Evolutionary conservation across 495 filamentous ascomycete genomes (phyloP).

Genomic region (Geoglossum glabrum): DNA sequence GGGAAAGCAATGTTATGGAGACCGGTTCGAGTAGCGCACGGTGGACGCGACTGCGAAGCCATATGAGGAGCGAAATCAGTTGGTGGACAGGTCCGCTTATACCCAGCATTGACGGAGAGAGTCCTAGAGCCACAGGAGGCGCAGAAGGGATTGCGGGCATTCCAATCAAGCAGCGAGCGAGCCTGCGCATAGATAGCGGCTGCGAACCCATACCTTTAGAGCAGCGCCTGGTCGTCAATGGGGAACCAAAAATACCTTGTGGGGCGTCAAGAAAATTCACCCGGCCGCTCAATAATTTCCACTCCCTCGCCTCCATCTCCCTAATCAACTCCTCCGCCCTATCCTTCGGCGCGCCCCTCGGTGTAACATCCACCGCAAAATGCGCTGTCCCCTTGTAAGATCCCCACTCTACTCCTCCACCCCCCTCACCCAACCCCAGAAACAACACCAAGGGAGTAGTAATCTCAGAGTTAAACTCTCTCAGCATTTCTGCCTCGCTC

Average conservation of each 20-base stretch:
- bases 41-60: constrained; percentile 28
- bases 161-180: constrained; percentile 85
- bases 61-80: constrained; percentile 34
- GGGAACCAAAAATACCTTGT: constrained; percentile 30
- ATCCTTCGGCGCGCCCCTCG: constrained; percentile 34
- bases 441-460: constrained; percentile 58
- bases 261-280: constrained; percentile 36
- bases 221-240: constrained; percentile 4
- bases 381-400: constrained; percentile 55
- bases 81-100: constrained; percentile 76
- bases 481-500: constrained; percentile 52
- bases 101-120: constrained; percentile 69
- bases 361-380: constrained; percentile 81
- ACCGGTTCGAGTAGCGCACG: constrained; percentile 57
- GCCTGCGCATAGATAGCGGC: constrained; percentile 86
- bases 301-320: constrained; percentile 34
- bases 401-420: constrained; percentile 29
- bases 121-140: constrained; percentile 70
- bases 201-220: constrained; percentile 14
- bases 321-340: constrained; percentile 30
- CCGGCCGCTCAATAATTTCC: constrained; percentile 38
- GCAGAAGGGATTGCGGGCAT: constrained; percentile 80
- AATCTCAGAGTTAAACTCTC: constrained; percentile 48
- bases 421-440: constrained; percentile 59
- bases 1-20: constrained; percentile 78